Conservation (phyloP, 352 stramenopile species). For the Globisporangium splendens region DNA sequence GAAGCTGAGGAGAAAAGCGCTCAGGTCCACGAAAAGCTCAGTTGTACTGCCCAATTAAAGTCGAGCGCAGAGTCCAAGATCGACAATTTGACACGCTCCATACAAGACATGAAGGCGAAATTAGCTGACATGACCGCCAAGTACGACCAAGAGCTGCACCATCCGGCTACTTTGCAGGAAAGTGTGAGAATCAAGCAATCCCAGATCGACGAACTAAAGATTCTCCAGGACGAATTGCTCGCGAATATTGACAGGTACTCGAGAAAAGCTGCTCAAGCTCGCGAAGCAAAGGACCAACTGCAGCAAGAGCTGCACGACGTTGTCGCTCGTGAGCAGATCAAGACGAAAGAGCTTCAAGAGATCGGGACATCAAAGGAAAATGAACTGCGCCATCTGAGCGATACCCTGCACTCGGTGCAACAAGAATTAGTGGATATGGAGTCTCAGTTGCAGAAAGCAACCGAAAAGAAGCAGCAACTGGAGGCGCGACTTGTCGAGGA, state of each 20-base stretch:
- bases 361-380: no score
- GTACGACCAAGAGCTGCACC: slow-evolving; percentile 17
- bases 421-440: no score
- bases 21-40: slow-evolving; percentile 19
- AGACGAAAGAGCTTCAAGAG: no score
- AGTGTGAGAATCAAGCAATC: slow-evolving; percentile 21
- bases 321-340: no score
- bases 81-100: slow-evolving; percentile 16
- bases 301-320: no score
- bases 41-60: slow-evolving; percentile 21
- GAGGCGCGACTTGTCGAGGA: no score
- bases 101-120: slow-evolving; percentile 16
- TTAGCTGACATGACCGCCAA: slow-evolving; percentile 13
- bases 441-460: no score
- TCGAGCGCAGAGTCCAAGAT: slow-evolving; percentile 21
- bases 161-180: slow-evolving; percentile 14
- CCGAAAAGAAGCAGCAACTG: no score
- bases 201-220: slow-evolving; percentile 59
- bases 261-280: slow-evolving; percentile 18
- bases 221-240: slow-evolving; percentile 67
- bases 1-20: slow-evolving; percentile 17
- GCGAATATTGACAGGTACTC: slow-evolving; percentile 50
- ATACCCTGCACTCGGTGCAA: no score
- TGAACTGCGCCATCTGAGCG: no score
- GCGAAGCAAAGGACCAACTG: slow-evolving; percentile 3